Evolutionary conservation across 2,329 filamentous ascomycete genomes (phyloP).

Genomic region (Xylaria sp.): DNA sequence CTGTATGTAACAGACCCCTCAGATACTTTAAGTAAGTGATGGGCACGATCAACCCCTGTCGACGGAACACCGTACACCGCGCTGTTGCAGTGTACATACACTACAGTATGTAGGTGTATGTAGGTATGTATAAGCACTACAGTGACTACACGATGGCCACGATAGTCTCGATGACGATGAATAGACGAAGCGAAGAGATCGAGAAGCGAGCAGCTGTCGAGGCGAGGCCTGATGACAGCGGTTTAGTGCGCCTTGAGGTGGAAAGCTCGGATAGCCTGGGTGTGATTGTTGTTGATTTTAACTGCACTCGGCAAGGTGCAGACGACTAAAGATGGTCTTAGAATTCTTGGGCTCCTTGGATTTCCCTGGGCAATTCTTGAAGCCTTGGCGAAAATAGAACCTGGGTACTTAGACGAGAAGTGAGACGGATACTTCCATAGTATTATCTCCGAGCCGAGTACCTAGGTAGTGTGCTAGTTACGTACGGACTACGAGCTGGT

Average conservation of each 20-base stretch:
- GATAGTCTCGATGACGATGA: background rate
- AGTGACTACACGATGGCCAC: background rate
- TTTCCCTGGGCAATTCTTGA: slow-evolving; percentile 7
- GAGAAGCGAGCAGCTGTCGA: background rate
- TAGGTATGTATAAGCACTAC: slow-evolving; percentile 10
- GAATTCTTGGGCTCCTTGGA: slow-evolving; percentile 18
- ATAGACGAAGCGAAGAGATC: background rate
- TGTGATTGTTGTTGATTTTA: slow-evolving; percentile 15
- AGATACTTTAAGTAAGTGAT: slow-evolving; percentile 13
- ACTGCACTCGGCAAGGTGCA: slow-evolving; percentile 21
- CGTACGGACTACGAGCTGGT: too few species aligned
- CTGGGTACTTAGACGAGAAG: background rate
- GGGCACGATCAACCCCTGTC: slow-evolving; percentile 27
- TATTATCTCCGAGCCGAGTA: too few species aligned
- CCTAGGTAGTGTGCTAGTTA: too few species aligned
- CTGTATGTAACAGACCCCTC: slow-evolving; percentile 5
- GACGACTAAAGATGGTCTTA: background rate
- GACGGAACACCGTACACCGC: slow-evolving; percentile 4
- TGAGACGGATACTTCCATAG: too few species aligned
- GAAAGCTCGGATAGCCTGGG: slow-evolving; percentile 19
- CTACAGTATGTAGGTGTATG: background rate
- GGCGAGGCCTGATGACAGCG: background rate
- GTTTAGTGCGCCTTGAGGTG: background rate
- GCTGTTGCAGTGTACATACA: background rate
- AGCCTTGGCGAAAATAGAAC: slow-evolving; percentile 23